These are phyloP conservation scores for Linum lewisii DNA, from an alignment of 345 rosid species.

Conservation along the genomic window DNA sequence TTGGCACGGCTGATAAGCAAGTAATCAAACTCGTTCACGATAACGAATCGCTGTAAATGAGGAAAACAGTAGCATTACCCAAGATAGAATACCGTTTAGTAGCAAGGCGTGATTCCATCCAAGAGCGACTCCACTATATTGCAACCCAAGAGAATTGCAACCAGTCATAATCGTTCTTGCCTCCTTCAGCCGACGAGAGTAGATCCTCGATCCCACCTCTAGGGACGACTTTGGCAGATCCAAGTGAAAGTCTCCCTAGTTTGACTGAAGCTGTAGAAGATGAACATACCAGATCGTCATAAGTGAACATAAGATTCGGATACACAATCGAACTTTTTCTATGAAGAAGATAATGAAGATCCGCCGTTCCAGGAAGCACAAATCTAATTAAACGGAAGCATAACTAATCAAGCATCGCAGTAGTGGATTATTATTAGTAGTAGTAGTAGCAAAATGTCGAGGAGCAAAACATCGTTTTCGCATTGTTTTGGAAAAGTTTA, in stretches of 20 bases:
- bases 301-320: neutral
- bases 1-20: too few species aligned
- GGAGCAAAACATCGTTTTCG: neutral
- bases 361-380: too few species aligned
- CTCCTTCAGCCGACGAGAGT: constrained; percentile 61
- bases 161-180: constrained; percentile 95
- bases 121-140: too few species aligned
- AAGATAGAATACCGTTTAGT: too few species aligned
- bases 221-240: constrained; percentile 42
- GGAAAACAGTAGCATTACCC: too few species aligned
- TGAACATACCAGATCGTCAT: neutral
- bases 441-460: neutral
- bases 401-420: neutral
- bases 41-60: too few species aligned
- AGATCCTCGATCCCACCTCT: constrained; percentile 65
- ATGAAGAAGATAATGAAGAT: too few species aligned
- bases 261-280: constrained; percentile 42
- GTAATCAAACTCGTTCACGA: too few species aligned
- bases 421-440: neutral
- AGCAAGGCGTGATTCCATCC: too few species aligned
- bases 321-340: neutral
- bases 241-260: constrained; percentile 63
- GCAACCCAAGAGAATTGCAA: too few species aligned
- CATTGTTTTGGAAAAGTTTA: neutral
- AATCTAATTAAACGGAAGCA: too few species aligned